A percentile compares a stretch with the other conserved stretches of the same genome.
These are phyloP conservation scores for Chaetomium globosum DNA, from an alignment of 2,329 filamentous ascomycete species.

Conservation along the genomic window DNA sequence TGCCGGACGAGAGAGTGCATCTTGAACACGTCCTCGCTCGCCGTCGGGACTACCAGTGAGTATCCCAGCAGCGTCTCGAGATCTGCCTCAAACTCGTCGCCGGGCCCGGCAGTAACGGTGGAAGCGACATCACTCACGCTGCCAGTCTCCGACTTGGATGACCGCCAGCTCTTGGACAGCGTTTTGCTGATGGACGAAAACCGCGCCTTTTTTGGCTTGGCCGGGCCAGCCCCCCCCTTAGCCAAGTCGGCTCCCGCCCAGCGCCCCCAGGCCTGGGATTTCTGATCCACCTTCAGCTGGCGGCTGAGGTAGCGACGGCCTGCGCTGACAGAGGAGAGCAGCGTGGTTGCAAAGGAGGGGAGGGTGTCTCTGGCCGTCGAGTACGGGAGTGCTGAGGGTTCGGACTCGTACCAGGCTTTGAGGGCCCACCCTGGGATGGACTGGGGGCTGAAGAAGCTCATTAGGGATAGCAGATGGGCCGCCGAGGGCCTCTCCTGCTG, in stretches of 20 bases:
- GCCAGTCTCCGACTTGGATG: neutral
- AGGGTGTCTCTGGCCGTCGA: neutral
- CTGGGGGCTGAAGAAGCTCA: conserved; percentile 51
- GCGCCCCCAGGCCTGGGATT: neutral
- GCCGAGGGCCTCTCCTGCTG: conserved; percentile 41
- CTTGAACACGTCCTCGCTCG: conserved; percentile 38
- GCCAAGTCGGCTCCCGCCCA: neutral
- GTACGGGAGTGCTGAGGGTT: neutral
- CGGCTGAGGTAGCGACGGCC: neutral
- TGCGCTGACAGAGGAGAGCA: neutral
- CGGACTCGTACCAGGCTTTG: neutral
- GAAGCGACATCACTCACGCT: neutral
- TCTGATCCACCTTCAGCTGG: neutral
- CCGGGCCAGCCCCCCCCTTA: neutral
- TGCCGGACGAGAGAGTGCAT: conserved; percentile 48
- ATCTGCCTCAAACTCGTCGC: conserved; percentile 39
- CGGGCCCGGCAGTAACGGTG: neutral
- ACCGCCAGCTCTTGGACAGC: neutral
- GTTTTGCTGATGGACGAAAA: neutral
- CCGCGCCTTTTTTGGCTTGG: neutral
- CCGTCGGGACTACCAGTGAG: conserved; percentile 41
- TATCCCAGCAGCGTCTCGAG: conserved; percentile 42
- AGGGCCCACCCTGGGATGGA: conserved; percentile 45
- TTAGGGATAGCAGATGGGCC: conserved; percentile 47
- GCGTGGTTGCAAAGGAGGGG: neutral